Evolutionary conservation across 306 rosid genomes (phyloP), one percentile per base, ranked within the genome.

Genomic region (Quercus bicolor): DNA sequence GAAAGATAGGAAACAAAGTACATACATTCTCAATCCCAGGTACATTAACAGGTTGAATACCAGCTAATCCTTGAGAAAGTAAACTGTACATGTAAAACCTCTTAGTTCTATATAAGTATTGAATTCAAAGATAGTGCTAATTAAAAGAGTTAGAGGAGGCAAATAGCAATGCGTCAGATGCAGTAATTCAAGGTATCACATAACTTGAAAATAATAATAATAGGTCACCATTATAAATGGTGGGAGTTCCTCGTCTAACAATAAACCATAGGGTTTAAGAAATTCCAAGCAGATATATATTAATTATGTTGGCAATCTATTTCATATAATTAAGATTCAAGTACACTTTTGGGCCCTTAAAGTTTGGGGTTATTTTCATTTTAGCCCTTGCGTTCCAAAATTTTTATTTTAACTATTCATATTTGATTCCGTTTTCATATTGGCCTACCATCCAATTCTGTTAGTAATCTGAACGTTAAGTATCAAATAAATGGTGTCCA

Each of bases 11-110:
- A 75, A 56, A 48, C 45, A 60, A 62, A 73, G 53, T 60, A 60
- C 88, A 76, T 81, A 86, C 96, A 84, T 91, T 89, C 83, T 91
- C 90, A 78, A 89, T 28, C 57, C 89, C 93, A 3, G 86, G 86
- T 84, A 81, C 19, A 53, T 87, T 80, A 76, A 89, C 90, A 15
- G 92, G 84, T 81, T 91, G 91, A 85, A 89, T 84, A 81, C 96
- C 93, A 68, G 93, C 91, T 81, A 86, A 85, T 81, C 96, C 96
- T 79, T 76, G 80, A 57, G 87, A 75, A 68, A 91, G 88, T 68
- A 91, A 85, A 73, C 96, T 89, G 91, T 62, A 53, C 79, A 77
- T 14, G 56, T 37, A 19, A 70, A 79, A 84, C 56, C 78, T 48
- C 14, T 69, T 53, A 40, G 53, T 33, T 43, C 77, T 33, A 57